phyloP scores from a whole-genome alignment of 1,284 basidiomycete genomes.

The Irpex rosettiformis region DNA sequence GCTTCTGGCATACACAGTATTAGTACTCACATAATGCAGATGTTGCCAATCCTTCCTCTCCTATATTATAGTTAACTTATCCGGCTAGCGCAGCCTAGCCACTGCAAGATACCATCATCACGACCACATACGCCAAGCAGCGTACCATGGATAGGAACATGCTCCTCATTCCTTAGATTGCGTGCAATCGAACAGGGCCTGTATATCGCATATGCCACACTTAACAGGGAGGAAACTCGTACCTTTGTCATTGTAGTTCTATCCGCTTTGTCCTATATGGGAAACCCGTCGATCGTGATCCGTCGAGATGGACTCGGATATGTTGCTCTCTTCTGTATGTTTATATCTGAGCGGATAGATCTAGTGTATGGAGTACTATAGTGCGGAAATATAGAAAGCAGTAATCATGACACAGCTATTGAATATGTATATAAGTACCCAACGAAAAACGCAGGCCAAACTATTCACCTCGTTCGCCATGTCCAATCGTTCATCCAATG shows the following conservation, averaged over 20 bases:
- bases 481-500: background rate
- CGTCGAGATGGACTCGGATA: constrained; percentile 1
- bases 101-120: background rate
- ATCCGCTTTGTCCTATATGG: background rate
- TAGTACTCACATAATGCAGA: background rate
- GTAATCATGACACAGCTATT: background rate
- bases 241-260: background rate
- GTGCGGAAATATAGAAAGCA: background rate
- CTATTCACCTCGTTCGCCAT: background rate
- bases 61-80: background rate
- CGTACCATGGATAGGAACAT: background rate
- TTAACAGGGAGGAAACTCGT: background rate
- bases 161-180: background rate
- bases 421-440: background rate
- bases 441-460: background rate
- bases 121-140: background rate
- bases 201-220: background rate
- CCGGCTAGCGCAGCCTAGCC: background rate
- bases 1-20: background rate
- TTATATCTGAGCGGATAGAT: background rate
- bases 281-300: background rate
- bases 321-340: background rate
- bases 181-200: too few species aligned
- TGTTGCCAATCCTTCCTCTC: constrained; percentile 22
- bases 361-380: background rate